phyloP scores from a whole-genome alignment of 2,329 filamentous ascomycete species.

The Penicillium frequentans region DNA sequence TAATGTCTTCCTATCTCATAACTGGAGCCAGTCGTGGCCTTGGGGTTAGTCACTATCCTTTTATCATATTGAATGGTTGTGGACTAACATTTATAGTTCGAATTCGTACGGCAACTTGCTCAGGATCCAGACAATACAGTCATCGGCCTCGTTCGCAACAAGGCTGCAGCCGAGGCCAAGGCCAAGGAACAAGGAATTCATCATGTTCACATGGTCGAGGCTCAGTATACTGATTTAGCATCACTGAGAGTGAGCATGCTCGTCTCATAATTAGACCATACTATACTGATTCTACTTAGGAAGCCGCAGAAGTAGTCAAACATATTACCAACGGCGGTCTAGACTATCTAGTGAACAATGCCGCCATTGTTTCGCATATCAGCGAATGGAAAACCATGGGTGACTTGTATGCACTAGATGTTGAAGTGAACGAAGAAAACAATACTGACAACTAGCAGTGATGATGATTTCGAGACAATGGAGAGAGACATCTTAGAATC shows the following conservation, averaged over 20 bases:
- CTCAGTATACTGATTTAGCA: slow-evolving; percentile 4
- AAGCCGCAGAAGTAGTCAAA: slow-evolving; percentile 18
- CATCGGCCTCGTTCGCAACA: slow-evolving; percentile 7
- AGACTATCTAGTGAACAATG: slow-evolving; percentile 58
- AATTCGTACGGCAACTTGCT: slow-evolving; percentile 1
- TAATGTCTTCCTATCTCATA: slow-evolving; percentile 8
- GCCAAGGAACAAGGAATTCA: neutral
- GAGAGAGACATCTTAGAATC: slow-evolving; percentile 32
- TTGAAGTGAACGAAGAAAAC: neutral
- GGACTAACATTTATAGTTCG: slow-evolving; percentile 1
- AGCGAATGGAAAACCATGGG: neutral
- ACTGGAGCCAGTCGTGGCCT: slow-evolving; percentile 7
- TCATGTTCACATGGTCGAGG: slow-evolving; percentile 8
- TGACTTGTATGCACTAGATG: neutral
- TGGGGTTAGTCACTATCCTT: slow-evolving; percentile 1
- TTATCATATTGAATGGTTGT: too few relatives aligned
- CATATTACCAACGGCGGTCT: slow-evolving; percentile 32
- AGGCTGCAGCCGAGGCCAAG: slow-evolving; percentile 1
- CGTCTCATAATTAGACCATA: neutral
- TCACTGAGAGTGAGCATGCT: slow-evolving; percentile 2
- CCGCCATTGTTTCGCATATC: slow-evolving; percentile 33
- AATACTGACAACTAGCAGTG: neutral
- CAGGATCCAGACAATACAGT: slow-evolving; percentile 1
- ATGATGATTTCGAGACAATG: slow-evolving; percentile 26
- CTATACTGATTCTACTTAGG: neutral